Percentiles rank a stretch among this genome's conserved stretches.
phyloP scores from a whole-genome alignment of 352 stramenopile genomes.

The Elongisporangium senticosum region DNA sequence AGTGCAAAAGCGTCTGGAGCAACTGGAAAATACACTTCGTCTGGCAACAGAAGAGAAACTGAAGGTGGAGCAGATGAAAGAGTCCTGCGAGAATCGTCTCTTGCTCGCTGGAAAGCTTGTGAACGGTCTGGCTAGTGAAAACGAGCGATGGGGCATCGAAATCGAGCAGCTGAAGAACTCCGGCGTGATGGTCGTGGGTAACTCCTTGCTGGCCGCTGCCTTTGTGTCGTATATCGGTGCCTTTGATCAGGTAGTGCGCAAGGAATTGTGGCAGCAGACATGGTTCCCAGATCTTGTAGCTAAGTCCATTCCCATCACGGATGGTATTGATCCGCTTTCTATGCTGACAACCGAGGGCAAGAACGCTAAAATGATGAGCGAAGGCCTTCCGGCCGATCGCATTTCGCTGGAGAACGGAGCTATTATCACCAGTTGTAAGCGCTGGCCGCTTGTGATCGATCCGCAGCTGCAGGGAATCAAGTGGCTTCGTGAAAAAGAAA shows the following conservation, averaged over 20 bases:
- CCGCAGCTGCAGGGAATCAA: conserved; percentile 98
- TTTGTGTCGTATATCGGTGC: conserved; percentile 98
- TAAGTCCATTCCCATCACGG: conserved; percentile 92
- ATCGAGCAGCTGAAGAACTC: conserved; percentile 95
- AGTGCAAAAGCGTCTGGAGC: conserved; percentile 89
- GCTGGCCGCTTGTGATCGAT: conserved; percentile 97
- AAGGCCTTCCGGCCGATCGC: conserved; percentile 95
- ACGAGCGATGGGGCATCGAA: conserved; percentile 95
- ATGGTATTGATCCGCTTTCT: conserved; percentile 92
- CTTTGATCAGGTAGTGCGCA: conserved; percentile 92
- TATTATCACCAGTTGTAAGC: conserved; percentile 96
- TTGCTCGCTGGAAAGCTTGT: conserved; percentile 93
- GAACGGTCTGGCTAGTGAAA: conserved; percentile 94
- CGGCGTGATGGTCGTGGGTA: conserved; percentile 93
- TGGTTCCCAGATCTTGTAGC: conserved; percentile 88
- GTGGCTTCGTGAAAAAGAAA: conserved; percentile 95
- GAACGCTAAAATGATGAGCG: conserved; percentile 97
- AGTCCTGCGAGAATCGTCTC: conserved; percentile 90
- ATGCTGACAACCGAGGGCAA: conserved; percentile 96
- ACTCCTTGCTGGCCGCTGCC: conserved; percentile 94
- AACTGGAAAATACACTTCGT: conserved; percentile 91
- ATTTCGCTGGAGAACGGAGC: conserved; percentile 98
- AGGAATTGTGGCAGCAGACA: conserved; percentile 71
- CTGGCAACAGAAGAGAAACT: conserved; percentile 95
- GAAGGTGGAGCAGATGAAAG: conserved; percentile 94